Evolutionary conservation across 169 alveolate genomes (phyloP).

Genomic region (Neospora caninum): DNA sequence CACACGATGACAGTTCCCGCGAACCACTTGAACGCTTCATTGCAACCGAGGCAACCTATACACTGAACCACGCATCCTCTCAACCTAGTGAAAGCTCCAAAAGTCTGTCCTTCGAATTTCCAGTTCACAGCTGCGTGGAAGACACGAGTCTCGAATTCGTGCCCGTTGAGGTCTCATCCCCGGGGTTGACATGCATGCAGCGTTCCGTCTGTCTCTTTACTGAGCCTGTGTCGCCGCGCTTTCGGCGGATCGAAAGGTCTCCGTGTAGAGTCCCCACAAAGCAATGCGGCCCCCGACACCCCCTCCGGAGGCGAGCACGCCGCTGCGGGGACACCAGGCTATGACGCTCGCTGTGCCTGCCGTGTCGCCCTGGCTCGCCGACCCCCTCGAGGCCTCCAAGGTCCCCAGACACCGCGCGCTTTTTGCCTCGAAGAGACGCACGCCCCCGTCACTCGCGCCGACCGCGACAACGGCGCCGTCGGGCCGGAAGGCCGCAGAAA

Average conservation of each 20-base stretch:
- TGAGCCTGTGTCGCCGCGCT: too few species aligned
- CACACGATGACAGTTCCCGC: too few species aligned
- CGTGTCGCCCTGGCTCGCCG: background rate
- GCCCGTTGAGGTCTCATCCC: too few species aligned
- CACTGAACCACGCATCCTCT: too few species aligned
- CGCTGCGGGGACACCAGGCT: background rate
- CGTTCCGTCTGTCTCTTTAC: too few species aligned
- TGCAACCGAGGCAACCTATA: too few species aligned
- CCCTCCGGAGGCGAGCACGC: background rate
- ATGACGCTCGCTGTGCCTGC: background rate
- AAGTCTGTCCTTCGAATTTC: too few species aligned
- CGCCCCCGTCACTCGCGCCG: background rate
- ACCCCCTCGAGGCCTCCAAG: background rate
- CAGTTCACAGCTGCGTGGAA: too few species aligned
- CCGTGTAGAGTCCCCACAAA: conserved; percentile 6
- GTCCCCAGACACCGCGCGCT: background rate
- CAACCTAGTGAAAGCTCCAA: too few species aligned
- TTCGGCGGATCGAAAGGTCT: background rate
- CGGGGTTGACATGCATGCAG: too few species aligned
- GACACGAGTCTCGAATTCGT: too few species aligned
- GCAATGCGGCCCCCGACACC: conserved; percentile 22
- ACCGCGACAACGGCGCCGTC: conserved; percentile 8
- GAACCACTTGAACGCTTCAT: too few species aligned
- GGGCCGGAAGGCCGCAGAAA: conserved; percentile 13
- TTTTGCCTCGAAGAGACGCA: background rate